These are phyloP conservation scores for Asclepias syriaca DNA, from an alignment of 257 asterid species.

Conservation along the genomic window DNA sequence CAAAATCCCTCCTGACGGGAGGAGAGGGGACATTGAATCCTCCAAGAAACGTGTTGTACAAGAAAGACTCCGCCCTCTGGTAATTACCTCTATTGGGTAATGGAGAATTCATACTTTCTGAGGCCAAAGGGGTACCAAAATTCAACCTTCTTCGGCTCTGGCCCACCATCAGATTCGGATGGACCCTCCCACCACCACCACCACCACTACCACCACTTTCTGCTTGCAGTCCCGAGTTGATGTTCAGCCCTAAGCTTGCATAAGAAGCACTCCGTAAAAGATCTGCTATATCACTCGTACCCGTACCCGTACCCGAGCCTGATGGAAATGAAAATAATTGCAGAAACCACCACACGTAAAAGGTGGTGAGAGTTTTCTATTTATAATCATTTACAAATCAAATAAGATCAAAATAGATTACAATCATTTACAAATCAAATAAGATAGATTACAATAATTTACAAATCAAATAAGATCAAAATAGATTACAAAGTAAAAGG, in stretches of 20 bases:
- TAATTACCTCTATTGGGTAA: background rate
- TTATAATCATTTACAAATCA: too few relatives aligned
- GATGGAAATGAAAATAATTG: too few relatives aligned
- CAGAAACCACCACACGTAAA: too few relatives aligned
- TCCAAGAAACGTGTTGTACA: slow-evolving; percentile 48
- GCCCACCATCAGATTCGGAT: slow-evolving; percentile 41
- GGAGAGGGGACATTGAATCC: background rate
- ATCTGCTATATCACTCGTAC: background rate
- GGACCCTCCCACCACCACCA: too few relatives aligned
- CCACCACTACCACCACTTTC: background rate
- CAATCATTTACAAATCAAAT: too few relatives aligned
- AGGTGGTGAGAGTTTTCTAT: too few relatives aligned
- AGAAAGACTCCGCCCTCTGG: slow-evolving; percentile 28
- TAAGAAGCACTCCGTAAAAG: background rate
- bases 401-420: too few relatives aligned
- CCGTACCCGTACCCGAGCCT: background rate
- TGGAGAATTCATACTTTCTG: background rate
- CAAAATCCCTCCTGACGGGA: too few relatives aligned
- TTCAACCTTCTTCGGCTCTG: slow-evolving; percentile 22
- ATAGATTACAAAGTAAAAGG: too few relatives aligned
- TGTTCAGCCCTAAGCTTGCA: slow-evolving; percentile 5
- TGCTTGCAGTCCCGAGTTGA: slow-evolving; percentile 12
- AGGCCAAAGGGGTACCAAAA: too few relatives aligned
- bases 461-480: too few relatives aligned
- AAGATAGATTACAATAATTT: too few relatives aligned